Base-by-base conservation (phyloP, 805 yeast species). In the Metschnikowia sp. region DNA sequence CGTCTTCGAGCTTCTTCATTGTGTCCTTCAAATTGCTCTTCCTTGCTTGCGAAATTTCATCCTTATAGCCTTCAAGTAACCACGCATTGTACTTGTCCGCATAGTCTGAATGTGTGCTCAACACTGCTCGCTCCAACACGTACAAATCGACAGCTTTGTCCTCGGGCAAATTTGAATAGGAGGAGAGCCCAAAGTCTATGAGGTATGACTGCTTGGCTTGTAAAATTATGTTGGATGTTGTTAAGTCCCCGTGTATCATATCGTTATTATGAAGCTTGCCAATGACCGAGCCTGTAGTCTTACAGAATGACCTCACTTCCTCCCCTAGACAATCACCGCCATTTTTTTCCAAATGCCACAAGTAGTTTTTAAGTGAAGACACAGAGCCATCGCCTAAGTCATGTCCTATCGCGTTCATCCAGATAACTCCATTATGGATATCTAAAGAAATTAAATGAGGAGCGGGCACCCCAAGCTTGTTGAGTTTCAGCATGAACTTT, bases 81-180 rank as follows among this genome's bases (percentile, higher is more conserved):
- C 92, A 84, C 36, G 68, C 63, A 56, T 80, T 83, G 62, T 90
- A 90, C 37, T 63, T 58, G 1, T 74, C 76, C 2, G 96, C 75
- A 58, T 78, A 79, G 6, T 76, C 74, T 0, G 98, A 92, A 65
- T 94, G 99, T 1, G 99, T 94, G 55, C 96, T 88, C 30, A 81
- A 69, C 15, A 94, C 77, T 0, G 99, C 98, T 58, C 98, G 74
- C 65, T 94, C 99, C 50, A 94, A 68, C 10, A 94, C 98, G 58
- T 94, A 94, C 49, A 94, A 65, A 64, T 94, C 99, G n/a, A 94
- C 99, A 3, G 98, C 98, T 65, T 88, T 90, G 60, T 92, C 98
- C 58, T 94, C 99, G 0, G 86, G 78, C 51, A 89, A 63, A 1
- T 77, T 75, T 0, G 96, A 82, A 48, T 82, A 82, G 10, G 90